These are phyloP conservation scores for Pilobolus umbonatus DNA, from an alignment of 192 early-diverging fungal genomes.

Conservation along the genomic window DNA sequence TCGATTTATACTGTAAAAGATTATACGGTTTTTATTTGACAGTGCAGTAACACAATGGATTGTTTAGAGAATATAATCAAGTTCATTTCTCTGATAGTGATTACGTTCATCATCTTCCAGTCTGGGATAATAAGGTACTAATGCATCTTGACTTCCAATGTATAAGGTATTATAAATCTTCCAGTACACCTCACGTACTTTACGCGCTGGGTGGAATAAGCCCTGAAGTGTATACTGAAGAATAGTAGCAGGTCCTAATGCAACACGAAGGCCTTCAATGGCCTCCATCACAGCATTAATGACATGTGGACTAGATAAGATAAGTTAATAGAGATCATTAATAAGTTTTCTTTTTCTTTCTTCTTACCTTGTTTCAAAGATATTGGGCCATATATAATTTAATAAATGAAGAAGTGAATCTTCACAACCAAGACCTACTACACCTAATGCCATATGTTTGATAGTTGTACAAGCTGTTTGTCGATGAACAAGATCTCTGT, in stretches of 20 bases:
- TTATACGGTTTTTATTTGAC: background rate
- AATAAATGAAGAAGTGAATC: slow-evolving; percentile 91
- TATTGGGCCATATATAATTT: slow-evolving; percentile 98
- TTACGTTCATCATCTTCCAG: slow-evolving; percentile 80
- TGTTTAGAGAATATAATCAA: slow-evolving; percentile 66
- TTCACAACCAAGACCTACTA: slow-evolving; percentile 88
- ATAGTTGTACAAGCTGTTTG: slow-evolving; percentile 96
- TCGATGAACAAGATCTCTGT: slow-evolving; percentile 96
- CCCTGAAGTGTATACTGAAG: slow-evolving; percentile 90
- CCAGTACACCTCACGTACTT: slow-evolving; percentile 98
- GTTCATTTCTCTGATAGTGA: slow-evolving; percentile 75
- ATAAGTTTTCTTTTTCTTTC: slow-evolving; percentile 1
- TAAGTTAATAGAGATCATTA: background rate
- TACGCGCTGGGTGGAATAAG: slow-evolving; percentile 93
- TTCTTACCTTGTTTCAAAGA: slow-evolving; percentile 75
- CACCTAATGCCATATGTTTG: slow-evolving; percentile 94
- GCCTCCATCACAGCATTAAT: slow-evolving; percentile 98
- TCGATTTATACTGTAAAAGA: background rate
- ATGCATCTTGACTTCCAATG: slow-evolving; percentile 82
- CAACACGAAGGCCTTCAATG: slow-evolving; percentile 88
- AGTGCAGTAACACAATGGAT: background rate
- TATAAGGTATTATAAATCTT: slow-evolving; percentile 97
- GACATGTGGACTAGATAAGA: slow-evolving; percentile 73
- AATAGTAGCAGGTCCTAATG: slow-evolving; percentile 80
- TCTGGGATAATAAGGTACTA: slow-evolving; percentile 89